Percentiles rank a stretch among this genome's conserved stretches.
These are phyloP conservation scores for Thalassiosira exigua DNA, from an alignment of 352 stramenopile genomes.

Conservation along the genomic window DNA sequence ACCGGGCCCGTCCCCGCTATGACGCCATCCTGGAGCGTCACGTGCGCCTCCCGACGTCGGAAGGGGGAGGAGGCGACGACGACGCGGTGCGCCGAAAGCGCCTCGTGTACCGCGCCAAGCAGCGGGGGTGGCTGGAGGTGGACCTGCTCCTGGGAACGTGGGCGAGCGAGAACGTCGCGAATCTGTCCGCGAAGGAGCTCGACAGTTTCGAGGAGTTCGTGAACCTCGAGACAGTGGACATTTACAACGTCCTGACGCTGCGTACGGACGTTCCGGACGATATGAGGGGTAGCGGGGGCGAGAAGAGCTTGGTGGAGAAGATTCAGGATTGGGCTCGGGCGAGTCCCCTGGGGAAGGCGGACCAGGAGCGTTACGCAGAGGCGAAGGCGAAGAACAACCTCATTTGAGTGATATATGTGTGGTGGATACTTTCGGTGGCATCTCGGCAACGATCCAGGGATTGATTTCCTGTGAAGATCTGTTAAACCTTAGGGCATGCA, in stretches of 20 bases:
- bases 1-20: slow-evolving; percentile 62
- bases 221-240: slow-evolving; percentile 97
- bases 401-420: slow-evolving; percentile 54
- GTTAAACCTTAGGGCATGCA: no score
- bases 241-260: slow-evolving; percentile 96
- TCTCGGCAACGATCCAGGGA: no score
- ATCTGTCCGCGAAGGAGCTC: slow-evolving; percentile 87
- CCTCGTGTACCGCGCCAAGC: slow-evolving; percentile 94
- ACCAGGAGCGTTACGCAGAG: slow-evolving; percentile 77
- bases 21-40: slow-evolving; percentile 73
- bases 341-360: slow-evolving; percentile 90
- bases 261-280: slow-evolving; percentile 87
- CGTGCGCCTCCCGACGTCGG: slow-evolving; percentile 58
- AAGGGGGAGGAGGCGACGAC: slow-evolving; percentile 30
- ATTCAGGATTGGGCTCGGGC: slow-evolving; percentile 91
- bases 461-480: no score
- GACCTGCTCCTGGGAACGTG: slow-evolving; percentile 94
- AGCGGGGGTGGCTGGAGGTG: slow-evolving; percentile 95
- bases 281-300: slow-evolving; percentile 49
- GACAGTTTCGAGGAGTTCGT: slow-evolving; percentile 95
- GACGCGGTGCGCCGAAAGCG: slow-evolving; percentile 86
- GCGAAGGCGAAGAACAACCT: slow-evolving; percentile 82
- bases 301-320: slow-evolving; percentile 89
- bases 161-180: slow-evolving; percentile 91
- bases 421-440: not conserved